Evolutionary conservation across 257 asterid species (phyloP), one percentile per base, ranked within the genome.

Genomic region (Solanum peruvianum): DNA sequence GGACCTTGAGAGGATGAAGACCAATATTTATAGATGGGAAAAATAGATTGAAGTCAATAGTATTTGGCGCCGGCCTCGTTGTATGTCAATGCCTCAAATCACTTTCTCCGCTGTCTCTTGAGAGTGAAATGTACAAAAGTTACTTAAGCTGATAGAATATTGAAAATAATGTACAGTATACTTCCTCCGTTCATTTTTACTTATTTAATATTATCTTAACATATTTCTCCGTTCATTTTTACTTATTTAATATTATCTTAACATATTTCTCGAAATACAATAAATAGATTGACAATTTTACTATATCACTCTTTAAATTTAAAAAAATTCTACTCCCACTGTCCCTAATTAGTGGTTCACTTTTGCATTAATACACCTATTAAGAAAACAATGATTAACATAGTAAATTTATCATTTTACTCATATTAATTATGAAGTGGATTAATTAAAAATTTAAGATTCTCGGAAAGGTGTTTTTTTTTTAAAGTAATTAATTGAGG

Each of bases 31-130:
- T 87, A 92, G 95, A 89, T 33, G 90, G 72, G 71, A 78, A 81
- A 87, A 31, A 88, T 41, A 62, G 33, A 77, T 85, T 69, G 27
- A 94, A 92, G 98, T 95, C 98, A 93, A 94, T 23, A 14, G 87
- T 83, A 93, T 95, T 95, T 95, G 98, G 98, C 58, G 93, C 98
- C 96, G 98, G 88, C 98, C 94, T 72, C 71, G 12, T 42, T 69
- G 82, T 86, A 76, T 31, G 88, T 90, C 92, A 73, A 81, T 42
- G 70, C 64, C n/a, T 58, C 64, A 69, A 69, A 37, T 66, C 82
- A 44, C 67, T 58, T 31, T 64, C 29, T 75, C 90, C 15, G 9
- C 33, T 47, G 69, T 80, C 27, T 27, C 25, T 47, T 12, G 14
- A 89, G 89, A 80, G 84, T 69, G 66, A 82, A 86, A 86, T 87